phyloP scores from a whole-genome alignment of 2,329 filamentous ascomycete species.

The Aspergillus eucalypticola region DNA sequence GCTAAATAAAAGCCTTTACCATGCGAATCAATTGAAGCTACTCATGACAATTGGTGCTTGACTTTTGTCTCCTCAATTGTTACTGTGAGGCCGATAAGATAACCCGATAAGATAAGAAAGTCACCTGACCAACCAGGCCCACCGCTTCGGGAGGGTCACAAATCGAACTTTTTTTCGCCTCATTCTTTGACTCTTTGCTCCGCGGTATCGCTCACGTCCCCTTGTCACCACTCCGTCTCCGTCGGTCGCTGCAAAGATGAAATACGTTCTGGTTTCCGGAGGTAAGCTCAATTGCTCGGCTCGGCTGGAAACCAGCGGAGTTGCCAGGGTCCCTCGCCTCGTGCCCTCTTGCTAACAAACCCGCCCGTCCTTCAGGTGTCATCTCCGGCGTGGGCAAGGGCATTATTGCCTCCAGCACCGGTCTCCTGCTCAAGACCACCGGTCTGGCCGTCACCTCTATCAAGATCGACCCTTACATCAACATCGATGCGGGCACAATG shows the following conservation, averaged over 20 bases:
- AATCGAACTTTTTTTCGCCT: slow-evolving; percentile 4
- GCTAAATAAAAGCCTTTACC: too few species aligned
- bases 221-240: background rate
- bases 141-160: background rate
- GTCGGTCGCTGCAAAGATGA: slow-evolving; percentile 58
- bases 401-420: slow-evolving; percentile 61
- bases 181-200: background rate
- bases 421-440: slow-evolving; percentile 32
- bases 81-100: background rate
- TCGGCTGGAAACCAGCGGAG: background rate
- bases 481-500: slow-evolving; percentile 74
- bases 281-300: slow-evolving; percentile 52
- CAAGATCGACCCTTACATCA: slow-evolving; percentile 67
- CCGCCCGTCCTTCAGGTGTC: slow-evolving; percentile 36
- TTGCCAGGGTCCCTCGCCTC: background rate
- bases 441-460: slow-evolving; percentile 33
- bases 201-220: background rate
- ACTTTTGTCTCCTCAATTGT: too few species aligned
- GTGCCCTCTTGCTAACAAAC: slow-evolving; percentile 8
- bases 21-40: too few species aligned
- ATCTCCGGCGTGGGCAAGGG: slow-evolving; percentile 59
- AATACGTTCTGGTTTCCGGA: slow-evolving; percentile 79
- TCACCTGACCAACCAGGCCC: background rate
- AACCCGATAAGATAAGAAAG: background rate
- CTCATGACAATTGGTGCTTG: too few species aligned